A percentile compares a stretch with the other conserved stretches of the same genome.
Evolutionary conservation across 257 asterid species (phyloP).

Genomic region (Handroanthus guayacan): DNA sequence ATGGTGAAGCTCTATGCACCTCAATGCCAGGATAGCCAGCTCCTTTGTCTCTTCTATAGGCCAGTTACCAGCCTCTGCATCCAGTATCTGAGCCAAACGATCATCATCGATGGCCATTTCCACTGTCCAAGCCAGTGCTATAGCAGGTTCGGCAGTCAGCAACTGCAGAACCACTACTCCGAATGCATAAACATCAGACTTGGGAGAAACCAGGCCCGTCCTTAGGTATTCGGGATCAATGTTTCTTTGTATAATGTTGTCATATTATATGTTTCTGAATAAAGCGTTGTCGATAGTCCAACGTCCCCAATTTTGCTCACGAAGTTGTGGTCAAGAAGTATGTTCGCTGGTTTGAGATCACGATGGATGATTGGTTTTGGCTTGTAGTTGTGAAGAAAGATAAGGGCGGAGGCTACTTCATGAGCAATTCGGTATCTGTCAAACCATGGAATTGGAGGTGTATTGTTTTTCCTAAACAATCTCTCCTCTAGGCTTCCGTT

Average conservation of each 20-base stretch:
- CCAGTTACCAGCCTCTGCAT: slow-evolving; percentile 61
- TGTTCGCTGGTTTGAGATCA: slow-evolving; percentile 67
- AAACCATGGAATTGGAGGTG: slow-evolving; percentile 63
- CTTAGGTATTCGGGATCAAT: slow-evolving; percentile 74
- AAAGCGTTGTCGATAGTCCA: slow-evolving; percentile 60
- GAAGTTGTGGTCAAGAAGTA: slow-evolving; percentile 58
- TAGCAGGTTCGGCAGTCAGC: slow-evolving; percentile 67
- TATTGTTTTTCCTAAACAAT: slow-evolving; percentile 45
- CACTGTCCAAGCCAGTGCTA: slow-evolving; percentile 50
- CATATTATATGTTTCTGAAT: slow-evolving; percentile 33
- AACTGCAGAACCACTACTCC: slow-evolving; percentile 64
- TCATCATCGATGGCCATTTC: slow-evolving; percentile 56
- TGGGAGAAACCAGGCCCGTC: slow-evolving; percentile 59
- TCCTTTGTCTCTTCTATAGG: slow-evolving; percentile 58
- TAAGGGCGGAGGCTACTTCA: slow-evolving; percentile 65
- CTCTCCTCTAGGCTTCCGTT: slow-evolving; percentile 69
- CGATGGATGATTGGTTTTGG: slow-evolving; percentile 65
- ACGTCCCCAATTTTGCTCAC: slow-evolving; percentile 71
- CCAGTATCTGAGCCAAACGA: slow-evolving; percentile 40
- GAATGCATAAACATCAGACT: slow-evolving; percentile 66
- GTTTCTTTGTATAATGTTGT: slow-evolving; percentile 48
- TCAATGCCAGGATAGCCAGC: slow-evolving; percentile 52
- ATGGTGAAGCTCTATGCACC: slow-evolving; percentile 60
- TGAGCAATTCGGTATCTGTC: slow-evolving; percentile 63
- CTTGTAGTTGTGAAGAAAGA: slow-evolving; percentile 62